phyloP scores from a whole-genome alignment of 202 grass and related monocot genomes.

The Saccharum hybrid region DNA sequence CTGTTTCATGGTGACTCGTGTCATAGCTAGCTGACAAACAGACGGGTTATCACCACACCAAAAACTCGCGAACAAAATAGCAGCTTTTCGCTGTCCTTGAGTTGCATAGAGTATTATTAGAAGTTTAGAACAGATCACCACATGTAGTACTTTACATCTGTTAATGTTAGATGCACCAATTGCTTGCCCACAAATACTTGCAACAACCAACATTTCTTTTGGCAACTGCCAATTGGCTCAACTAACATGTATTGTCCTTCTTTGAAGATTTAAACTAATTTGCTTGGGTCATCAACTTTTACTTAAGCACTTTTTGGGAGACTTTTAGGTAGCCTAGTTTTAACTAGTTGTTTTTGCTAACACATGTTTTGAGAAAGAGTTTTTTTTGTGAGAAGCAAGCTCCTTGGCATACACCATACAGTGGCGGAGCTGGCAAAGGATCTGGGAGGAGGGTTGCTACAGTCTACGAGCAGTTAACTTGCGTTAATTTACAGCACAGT shows the following conservation, averaged over 20 bases:
- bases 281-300: not conserved
- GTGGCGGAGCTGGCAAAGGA: too few relatives aligned
- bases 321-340: not conserved
- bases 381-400: not conserved
- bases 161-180: constrained; percentile 9
- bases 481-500: too few relatives aligned
- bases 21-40: constrained; percentile 30
- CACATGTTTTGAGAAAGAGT: not conserved
- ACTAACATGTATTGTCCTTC: not conserved
- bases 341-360: not conserved
- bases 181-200: not conserved
- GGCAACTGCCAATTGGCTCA: not conserved
- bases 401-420: not conserved
- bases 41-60: constrained; percentile 11
- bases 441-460: too few relatives aligned
- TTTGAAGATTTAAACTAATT: not conserved
- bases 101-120: not conserved
- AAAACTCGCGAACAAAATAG: not conserved
- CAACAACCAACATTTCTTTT: not conserved
- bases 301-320: not conserved
- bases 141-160: not conserved
- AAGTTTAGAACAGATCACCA: not conserved
- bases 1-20: constrained; percentile 35
- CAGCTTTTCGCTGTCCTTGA: not conserved
- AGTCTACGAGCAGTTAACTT: too few relatives aligned